Conservation (phyloP, 495 filamentous ascomycete species). For the Elaphomyces granulatus region DNA sequence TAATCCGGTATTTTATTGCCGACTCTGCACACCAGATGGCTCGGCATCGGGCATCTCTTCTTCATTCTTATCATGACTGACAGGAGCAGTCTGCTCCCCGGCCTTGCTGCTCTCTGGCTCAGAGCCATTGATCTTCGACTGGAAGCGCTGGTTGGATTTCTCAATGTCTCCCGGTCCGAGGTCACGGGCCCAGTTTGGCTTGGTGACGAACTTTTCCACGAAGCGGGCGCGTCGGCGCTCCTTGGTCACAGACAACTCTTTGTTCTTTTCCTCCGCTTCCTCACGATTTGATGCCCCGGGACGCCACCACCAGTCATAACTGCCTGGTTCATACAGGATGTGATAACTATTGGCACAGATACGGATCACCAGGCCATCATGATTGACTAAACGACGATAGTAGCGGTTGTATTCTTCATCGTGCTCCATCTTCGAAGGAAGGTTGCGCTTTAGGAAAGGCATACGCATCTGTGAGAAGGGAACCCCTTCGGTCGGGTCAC, state of each 20-base stretch:
- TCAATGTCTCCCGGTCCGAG: constrained; percentile 58
- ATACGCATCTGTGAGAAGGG: constrained; percentile 45
- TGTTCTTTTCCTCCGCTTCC: constrained; percentile 32
- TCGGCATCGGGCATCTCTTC: constrained; percentile 27
- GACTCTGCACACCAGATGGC: constrained; percentile 3
- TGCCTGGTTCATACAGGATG: constrained; percentile 60
- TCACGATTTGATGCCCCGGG: constrained; percentile 15
- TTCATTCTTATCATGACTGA: constrained; percentile 12
- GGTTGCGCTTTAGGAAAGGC: constrained; percentile 60
- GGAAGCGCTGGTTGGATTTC: constrained; percentile 48
- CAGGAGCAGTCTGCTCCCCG: not conserved
- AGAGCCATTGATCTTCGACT: constrained; percentile 26
- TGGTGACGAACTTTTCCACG: constrained; percentile 58
- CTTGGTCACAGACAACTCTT: constrained; percentile 31
- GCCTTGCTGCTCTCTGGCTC: constrained; percentile 1
- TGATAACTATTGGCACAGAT: constrained; percentile 75
- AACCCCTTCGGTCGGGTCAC: constrained; percentile 82
- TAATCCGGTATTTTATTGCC: not conserved
- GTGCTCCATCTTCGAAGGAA: constrained; percentile 40
- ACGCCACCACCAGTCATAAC: constrained; percentile 45
- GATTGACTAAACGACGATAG: constrained; percentile 41
- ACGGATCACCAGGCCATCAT: constrained; percentile 62
- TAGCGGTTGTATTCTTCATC: constrained; percentile 35
- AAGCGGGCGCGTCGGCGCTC: constrained; percentile 47
- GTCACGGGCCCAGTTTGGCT: constrained; percentile 62